Conservation (phyloP, 2,329 filamentous ascomycete genomes). For the Delphinella strobiligena region DNA sequence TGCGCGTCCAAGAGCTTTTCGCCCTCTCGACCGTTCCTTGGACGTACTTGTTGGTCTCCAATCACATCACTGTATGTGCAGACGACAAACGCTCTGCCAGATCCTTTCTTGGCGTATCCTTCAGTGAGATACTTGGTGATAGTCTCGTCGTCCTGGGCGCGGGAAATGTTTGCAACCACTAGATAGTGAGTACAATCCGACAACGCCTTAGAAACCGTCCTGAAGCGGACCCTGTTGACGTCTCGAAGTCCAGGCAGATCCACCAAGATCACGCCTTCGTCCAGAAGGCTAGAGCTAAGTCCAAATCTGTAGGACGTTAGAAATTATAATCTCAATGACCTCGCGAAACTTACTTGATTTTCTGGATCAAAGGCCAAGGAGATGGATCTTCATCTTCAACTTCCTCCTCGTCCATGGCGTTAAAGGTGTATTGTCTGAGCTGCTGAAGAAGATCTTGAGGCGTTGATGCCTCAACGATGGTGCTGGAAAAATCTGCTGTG, state of each 20-base stretch:
- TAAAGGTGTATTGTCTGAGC: constrained; percentile 9
- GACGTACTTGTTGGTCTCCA: constrained; percentile 5
- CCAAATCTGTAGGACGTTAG: too few relatives aligned
- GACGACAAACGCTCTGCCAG: constrained; percentile 6
- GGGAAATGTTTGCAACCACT: constrained; percentile 8
- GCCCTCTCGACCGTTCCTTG: background rate
- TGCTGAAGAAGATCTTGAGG: constrained; percentile 8
- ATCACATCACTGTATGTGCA: constrained; percentile 10
- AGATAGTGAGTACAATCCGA: constrained; percentile 11
- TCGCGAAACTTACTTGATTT: too few relatives aligned
- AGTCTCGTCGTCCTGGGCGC: constrained; percentile 9
- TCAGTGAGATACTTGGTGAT: background rate
- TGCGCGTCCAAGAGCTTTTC: constrained; percentile 4
- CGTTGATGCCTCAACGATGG: constrained; percentile 8
- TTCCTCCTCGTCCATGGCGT: constrained; percentile 2
- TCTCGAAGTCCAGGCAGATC: constrained; percentile 14
- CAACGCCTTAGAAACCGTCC: constrained; percentile 6
- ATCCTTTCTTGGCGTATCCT: constrained; percentile 3
- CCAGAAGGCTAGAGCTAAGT: constrained; percentile 10
- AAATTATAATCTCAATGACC: too few relatives aligned
- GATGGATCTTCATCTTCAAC: constrained; percentile 1
- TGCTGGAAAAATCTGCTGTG: background rate
- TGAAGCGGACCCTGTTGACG: constrained; percentile 9
- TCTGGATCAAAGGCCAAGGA: constrained; percentile 14
- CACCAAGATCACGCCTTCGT: constrained; percentile 11